Evolutionary conservation across 208 protist species (phyloP), one percentile per base, ranked within the genome.

Genomic region (Trypanosoma platydactyli): DNA sequence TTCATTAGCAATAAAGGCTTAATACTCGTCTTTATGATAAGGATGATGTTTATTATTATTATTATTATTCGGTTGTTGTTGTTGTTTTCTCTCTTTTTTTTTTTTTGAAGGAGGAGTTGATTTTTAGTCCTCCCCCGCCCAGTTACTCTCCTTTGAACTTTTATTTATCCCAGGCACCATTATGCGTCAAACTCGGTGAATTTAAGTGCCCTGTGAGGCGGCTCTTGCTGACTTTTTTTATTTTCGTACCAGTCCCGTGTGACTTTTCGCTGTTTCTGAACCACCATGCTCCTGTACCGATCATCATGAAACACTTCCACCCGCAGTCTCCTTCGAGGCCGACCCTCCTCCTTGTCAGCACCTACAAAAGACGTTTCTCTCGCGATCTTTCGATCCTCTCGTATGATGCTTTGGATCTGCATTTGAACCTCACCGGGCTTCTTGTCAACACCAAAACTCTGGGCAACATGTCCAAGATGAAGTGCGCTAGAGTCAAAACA

Each of bases 401-500:
- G 75, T 56, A 92, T 86, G 55, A 80, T 76, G 3, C 63, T 60
- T 22, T 79, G 84, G 29, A 92, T 52, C 50, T 87, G 75, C 41
- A 72, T 70, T 54, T 86, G 83, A 51, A 95, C 76, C 57, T 95
- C 91, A 12, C 76, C 86, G 13, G 94, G 94, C 59, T 86, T 92
- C 42, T 87, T 89, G 63, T 88, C 76, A 52, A 97, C 80, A 59
- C 91, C 93, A 78, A 98, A 98, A 49, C 85, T 94, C 50, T 93
- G 87, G 22, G 94, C 95, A 7, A 99, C 88, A 64, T 97, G 89
- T 30, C 88, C 84, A 18, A 99, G 82, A 58, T 99, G 97, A 29
- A 99, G 88, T 25, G 69, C 51, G 53, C 97, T 64, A 0, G 97
- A 90, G 52, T 98, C 74, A 68, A 98, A 99, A 56, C 97, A 95